Evolutionary conservation across 2,329 filamentous ascomycete genomes (phyloP).

Genomic region (Fusarium virguliforme): DNA sequence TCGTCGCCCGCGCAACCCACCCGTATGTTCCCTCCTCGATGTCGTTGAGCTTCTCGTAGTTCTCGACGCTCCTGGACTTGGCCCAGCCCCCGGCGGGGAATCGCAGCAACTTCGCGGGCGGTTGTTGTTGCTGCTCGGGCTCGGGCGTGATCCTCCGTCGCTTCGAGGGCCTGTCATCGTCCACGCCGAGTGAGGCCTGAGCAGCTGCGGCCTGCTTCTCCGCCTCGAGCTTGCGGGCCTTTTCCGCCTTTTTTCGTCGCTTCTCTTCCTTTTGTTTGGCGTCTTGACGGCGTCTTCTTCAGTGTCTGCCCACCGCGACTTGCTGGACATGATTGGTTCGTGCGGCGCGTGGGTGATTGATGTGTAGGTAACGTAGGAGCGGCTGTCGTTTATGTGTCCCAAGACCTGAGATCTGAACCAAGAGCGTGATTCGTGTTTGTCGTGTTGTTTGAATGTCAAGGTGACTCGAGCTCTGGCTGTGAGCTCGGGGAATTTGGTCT

Average conservation of each 20-base stretch:
- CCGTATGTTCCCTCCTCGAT: constrained; percentile 99
- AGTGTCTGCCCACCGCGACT: constrained; percentile 90
- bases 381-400: neutral
- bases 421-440: constrained; percentile 4
- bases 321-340: constrained; percentile 68
- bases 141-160: constrained; percentile 73
- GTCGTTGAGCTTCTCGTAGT: constrained; percentile 93
- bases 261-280: constrained; percentile 89
- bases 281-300: constrained; percentile 85
- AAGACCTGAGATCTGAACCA: neutral
- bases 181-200: constrained; percentile 27
- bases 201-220: constrained; percentile 53
- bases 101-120: constrained; percentile 73
- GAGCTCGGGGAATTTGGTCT: constrained; percentile 30
- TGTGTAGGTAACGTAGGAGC: neutral
- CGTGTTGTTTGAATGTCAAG: constrained; percentile 16
- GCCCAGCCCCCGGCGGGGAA: constrained; percentile 80
- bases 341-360: neutral
- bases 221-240: constrained; percentile 78
- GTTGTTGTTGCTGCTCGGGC: constrained; percentile 42
- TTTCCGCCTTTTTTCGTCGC: constrained; percentile 86
- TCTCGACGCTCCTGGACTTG: constrained; percentile 82
- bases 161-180: constrained; percentile 68
- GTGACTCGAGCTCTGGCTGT: neutral
- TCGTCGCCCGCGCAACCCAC: constrained; percentile 88